Evolutionary conservation across 192 early-diverging fungal genomes (phyloP).

Genomic region (Coemansia sp.): DNA sequence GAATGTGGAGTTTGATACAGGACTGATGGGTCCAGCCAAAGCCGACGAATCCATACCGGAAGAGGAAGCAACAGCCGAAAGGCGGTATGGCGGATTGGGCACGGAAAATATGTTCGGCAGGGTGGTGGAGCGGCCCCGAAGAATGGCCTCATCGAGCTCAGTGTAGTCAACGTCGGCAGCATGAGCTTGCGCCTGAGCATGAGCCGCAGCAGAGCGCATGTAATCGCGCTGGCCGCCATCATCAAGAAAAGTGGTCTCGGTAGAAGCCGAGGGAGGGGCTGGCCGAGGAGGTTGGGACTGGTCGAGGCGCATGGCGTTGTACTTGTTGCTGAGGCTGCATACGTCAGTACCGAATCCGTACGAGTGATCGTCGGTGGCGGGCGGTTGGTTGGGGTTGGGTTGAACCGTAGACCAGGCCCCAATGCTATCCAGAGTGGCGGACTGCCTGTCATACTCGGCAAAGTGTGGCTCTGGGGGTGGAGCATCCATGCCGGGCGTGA

Average conservation of each 20-base stretch:
- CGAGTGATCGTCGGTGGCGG: slow-evolving; percentile 7
- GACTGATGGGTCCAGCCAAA: slow-evolving; percentile 31
- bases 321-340: slow-evolving; percentile 28
- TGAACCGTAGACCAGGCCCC: slow-evolving; percentile 52
- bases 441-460: slow-evolving; percentile 24
- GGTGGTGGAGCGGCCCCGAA: slow-evolving; percentile 52
- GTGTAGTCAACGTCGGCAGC: slow-evolving; percentile 39
- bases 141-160: slow-evolving; percentile 54
- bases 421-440: slow-evolving; percentile 44
- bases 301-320: slow-evolving; percentile 26
- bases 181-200: not conserved
- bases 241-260: not conserved
- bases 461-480: slow-evolving; percentile 30
- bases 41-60: slow-evolving; percentile 13
- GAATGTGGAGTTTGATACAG: slow-evolving; percentile 29
- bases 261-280: not conserved
- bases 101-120: slow-evolving; percentile 48
- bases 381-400: slow-evolving; percentile 16
- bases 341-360: slow-evolving; percentile 19
- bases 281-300: slow-evolving; percentile 6
- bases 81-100: slow-evolving; percentile 36
- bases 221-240: not conserved
- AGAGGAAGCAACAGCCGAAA: slow-evolving; percentile 10
- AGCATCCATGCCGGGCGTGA: slow-evolving; percentile 35
- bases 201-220: not conserved